Evolutionary conservation across 164 flowering plant genomes (phyloP), one percentile per base, ranked within the genome.

Genomic region (Umbilicus rupestris): DNA sequence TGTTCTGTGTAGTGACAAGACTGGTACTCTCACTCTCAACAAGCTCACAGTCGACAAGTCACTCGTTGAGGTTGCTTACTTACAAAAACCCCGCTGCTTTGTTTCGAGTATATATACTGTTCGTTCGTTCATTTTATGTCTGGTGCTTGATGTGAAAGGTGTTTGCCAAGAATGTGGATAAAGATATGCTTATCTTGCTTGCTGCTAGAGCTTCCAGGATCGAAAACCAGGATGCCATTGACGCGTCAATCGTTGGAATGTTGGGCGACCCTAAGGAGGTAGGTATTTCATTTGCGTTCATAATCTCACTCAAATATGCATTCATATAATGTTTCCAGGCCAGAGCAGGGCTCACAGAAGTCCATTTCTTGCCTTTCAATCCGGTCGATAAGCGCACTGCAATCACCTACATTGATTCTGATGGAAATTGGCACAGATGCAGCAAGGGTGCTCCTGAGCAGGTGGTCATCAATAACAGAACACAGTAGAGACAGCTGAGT

Each of bases 401-500:
- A 14, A 88, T 86, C 52, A 88, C 95, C 64, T 88, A 85, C 73
- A 73, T 79, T 22, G 88, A 83, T 50, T 14, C 70, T 28, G 63
- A 81, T 47, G 90, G 90, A 0, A 46, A 80, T 30, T 88, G 96
- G 96, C 82, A 85, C 62, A 70, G 97, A 39, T 65, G 73, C 71
- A 88, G 94, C 86, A 90, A 90, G 73, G 97, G 97, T 65, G 94
- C 97, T 57, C 97, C 97, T 28, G 97, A 90, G 66, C 94, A n/a
- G n/a, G n/a, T n/a, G n/a, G n/a, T n/a, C n/a, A n/a, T n/a, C n/a
- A n/a, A n/a, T n/a, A n/a, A n/a, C n/a, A n/a, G n/a, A n/a, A n/a
- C n/a, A n/a, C n/a, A n/a, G n/a, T n/a, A n/a, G n/a, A n/a, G n/a
- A n/a, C n/a, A n/a, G n/a, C n/a, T n/a, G n/a, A n/a, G n/a, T n/a